A percentile compares a stretch with the other conserved stretches of the same genome.
These are phyloP conservation scores for Penicillium sp. DNA, from an alignment of 2,329 filamentous ascomycete species.

Conservation along the genomic window DNA sequence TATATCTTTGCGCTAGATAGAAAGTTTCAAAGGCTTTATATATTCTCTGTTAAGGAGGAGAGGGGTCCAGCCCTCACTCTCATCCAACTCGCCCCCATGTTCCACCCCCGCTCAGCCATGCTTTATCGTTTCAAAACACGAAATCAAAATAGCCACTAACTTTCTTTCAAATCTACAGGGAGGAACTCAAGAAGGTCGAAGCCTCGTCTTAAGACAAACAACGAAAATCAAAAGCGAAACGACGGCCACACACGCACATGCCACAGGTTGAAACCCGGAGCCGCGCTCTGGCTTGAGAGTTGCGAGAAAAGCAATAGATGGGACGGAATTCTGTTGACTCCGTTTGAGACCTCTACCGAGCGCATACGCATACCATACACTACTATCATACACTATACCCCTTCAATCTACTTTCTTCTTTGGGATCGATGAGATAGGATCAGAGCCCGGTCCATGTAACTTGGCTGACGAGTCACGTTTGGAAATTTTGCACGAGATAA, in stretches of 20 bases:
- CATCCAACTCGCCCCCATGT: not conserved
- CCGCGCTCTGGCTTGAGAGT: not conserved
- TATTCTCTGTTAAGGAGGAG: conserved; percentile 1
- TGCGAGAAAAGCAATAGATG: not conserved
- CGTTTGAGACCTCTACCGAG: not conserved
- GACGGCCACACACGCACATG: not conserved
- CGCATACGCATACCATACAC: not conserved
- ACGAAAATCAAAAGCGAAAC: conserved; percentile 5
- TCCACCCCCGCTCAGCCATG: not conserved
- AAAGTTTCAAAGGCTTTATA: not conserved
- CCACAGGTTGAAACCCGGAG: not conserved
- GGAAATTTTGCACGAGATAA: not conserved
- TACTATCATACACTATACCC: not conserved
- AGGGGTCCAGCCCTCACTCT: not conserved
- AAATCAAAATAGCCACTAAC: conserved; percentile 1
- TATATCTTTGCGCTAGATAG: not conserved
- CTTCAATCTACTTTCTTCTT: conserved; percentile 1
- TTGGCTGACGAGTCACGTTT: not conserved
- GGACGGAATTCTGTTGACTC: not conserved
- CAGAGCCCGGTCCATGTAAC: not conserved
- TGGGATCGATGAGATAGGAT: not conserved
- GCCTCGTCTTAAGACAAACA: conserved; percentile 63
- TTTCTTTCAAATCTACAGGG: conserved; percentile 20
- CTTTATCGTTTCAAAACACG: not conserved
- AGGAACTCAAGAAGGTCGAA: conserved; percentile 94